phyloP scores from a whole-genome alignment of 2,329 filamentous ascomycete species.

The Dothiorella sarmentorum region DNA sequence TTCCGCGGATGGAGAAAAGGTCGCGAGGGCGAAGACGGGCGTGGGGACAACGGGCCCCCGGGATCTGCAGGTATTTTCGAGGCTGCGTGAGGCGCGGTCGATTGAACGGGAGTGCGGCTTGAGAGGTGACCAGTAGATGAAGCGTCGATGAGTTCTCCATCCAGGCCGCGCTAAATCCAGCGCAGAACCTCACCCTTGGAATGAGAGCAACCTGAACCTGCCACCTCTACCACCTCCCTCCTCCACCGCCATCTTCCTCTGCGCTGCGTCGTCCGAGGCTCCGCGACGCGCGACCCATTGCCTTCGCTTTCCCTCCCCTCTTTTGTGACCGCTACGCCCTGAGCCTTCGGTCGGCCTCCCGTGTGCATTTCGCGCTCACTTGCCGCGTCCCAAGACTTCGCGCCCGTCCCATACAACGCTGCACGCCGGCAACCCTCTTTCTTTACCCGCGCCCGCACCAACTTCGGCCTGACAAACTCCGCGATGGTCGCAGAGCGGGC shows the following conservation, averaged over 20 bases:
- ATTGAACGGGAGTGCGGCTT: neutral
- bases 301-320: neutral
- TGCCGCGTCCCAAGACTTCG: conserved; percentile 21
- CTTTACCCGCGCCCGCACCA: conserved; percentile 2
- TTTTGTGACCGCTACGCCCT: conserved; percentile 6
- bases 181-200: conserved; percentile 11
- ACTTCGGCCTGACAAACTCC: conserved; percentile 8
- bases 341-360: conserved; percentile 16
- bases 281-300: conserved; percentile 1
- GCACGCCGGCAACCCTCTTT: conserved; percentile 5
- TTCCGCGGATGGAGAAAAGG: neutral
- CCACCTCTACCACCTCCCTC: conserved; percentile 4
- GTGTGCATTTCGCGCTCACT: conserved; percentile 24
- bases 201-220: conserved; percentile 1
- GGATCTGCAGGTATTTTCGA: neutral
- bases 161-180: neutral
- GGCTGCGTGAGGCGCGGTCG: neutral
- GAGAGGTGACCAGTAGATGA: conserved; percentile 1
- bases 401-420: conserved; percentile 14
- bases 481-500: conserved; percentile 30
- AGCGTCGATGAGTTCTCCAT: neutral
- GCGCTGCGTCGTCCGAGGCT: neutral
- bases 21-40: neutral
- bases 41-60: neutral
- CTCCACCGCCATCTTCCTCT: neutral